These are phyloP conservation scores for Tetrapisispora iriomotensis DNA, from an alignment of 805 yeast species.

Conservation along the genomic window DNA sequence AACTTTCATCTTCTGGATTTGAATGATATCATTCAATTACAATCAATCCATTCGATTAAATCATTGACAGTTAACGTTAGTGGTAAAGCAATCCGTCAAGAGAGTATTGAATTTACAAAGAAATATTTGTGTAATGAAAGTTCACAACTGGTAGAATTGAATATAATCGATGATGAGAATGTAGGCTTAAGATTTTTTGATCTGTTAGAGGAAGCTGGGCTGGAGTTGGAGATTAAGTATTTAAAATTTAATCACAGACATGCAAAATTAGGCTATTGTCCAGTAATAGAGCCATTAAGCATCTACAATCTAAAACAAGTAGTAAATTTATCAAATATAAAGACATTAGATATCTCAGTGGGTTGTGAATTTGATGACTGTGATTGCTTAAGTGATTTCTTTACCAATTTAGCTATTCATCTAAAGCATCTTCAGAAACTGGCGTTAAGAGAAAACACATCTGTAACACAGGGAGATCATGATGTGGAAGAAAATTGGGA, in stretches of 20 bases:
- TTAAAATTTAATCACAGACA: slow-evolving; percentile 39
- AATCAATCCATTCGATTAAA: slow-evolving; percentile 7
- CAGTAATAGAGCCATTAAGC: slow-evolving; percentile 27
- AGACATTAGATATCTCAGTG: slow-evolving; percentile 40
- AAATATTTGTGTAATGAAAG: slow-evolving; percentile 3
- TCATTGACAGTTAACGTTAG: slow-evolving; percentile 6
- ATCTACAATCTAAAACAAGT: slow-evolving; percentile 24
- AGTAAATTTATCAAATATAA: slow-evolving; percentile 25
- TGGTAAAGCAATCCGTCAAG: not conserved
- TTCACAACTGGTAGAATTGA: slow-evolving; percentile 15
- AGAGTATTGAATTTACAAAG: not conserved
- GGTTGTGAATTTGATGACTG: slow-evolving; percentile 44
- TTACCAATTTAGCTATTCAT: slow-evolving; percentile 30
- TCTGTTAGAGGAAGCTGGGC: slow-evolving; percentile 2
- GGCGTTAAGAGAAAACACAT: slow-evolving; percentile 28
- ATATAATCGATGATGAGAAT: slow-evolving; percentile 28
- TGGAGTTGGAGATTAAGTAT: slow-evolving; percentile 18
- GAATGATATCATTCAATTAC: slow-evolving; percentile 5
- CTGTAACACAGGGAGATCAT: slow-evolving; percentile 32
- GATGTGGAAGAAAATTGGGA: slow-evolving; percentile 49
- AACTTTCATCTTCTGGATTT: slow-evolving; percentile 9
- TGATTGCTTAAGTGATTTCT: slow-evolving; percentile 38
- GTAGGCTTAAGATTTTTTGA: slow-evolving; percentile 32
- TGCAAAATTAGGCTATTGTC: slow-evolving; percentile 34
- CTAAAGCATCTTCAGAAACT: slow-evolving; percentile 19